Evolutionary conservation across 164 flowering plant species (phyloP).

Genomic region (Umbilicus rupestris): DNA sequence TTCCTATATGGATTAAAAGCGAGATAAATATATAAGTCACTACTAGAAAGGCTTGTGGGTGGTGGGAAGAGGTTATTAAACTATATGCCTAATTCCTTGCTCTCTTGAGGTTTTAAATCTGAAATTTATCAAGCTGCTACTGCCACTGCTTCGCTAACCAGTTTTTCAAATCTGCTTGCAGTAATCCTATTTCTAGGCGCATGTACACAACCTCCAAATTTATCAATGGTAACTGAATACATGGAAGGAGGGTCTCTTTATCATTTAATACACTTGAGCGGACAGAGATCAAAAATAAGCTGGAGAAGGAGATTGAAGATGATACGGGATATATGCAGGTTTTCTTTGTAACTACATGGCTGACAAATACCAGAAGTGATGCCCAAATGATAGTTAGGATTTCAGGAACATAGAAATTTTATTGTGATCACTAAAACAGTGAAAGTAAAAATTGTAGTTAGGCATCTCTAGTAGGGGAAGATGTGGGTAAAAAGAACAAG

Average conservation of each 20-base stretch:
- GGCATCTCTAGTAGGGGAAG: not conserved
- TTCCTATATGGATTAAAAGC: too few species aligned
- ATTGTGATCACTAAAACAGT: too few species aligned
- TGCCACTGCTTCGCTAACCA: constrained; percentile 1
- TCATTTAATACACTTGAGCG: constrained; percentile 77
- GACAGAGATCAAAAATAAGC: constrained; percentile 80
- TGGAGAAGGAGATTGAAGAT: constrained; percentile 84
- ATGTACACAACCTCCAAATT: constrained; percentile 81
- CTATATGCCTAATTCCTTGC: too few species aligned
- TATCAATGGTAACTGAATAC: constrained; percentile 90
- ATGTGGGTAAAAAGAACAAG: not conserved
- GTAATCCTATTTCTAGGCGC: constrained; percentile 95
- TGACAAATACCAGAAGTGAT: too few species aligned
- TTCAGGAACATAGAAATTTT: too few species aligned
- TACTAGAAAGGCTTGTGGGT: too few species aligned
- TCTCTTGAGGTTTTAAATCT: too few species aligned
- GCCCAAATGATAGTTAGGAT: too few species aligned
- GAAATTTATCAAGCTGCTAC: not conserved
- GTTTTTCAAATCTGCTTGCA: constrained; percentile 20
- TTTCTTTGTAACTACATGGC: not conserved
- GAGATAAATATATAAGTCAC: not conserved
- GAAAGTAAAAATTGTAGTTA: not conserved
- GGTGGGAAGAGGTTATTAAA: too few species aligned
- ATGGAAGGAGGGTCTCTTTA: constrained; percentile 96
- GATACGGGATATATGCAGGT: constrained; percentile 99